Conservation (phyloP, 768 basidiomycete genomes). For the Hypholoma fasciculare region DNA sequence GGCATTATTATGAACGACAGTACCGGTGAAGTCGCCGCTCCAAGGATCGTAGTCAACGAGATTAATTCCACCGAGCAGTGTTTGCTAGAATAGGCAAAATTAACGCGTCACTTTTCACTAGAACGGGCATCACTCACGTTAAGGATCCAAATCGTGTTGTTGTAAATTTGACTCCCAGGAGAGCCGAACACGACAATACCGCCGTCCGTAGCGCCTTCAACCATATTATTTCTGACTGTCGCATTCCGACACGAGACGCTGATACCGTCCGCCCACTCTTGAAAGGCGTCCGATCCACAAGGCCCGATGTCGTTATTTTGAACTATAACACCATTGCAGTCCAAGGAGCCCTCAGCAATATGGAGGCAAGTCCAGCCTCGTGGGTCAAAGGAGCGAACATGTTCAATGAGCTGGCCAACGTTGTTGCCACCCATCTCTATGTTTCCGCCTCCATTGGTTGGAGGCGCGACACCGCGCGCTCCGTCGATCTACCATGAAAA, state of each 20-base stretch:
- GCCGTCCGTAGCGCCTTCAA: constrained; percentile 76
- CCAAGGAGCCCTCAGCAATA: constrained; percentile 64
- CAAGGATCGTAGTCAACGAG: constrained; percentile 74
- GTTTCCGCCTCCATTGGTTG: constrained; percentile 66
- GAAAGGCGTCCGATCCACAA: constrained; percentile 61
- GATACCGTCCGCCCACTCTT: constrained; percentile 84
- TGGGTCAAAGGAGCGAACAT: constrained; percentile 74
- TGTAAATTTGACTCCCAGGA: constrained; percentile 70
- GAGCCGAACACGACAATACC: constrained; percentile 79
- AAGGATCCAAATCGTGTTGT: constrained; percentile 75
- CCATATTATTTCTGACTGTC: constrained; percentile 64
- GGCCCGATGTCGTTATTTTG: constrained; percentile 87
- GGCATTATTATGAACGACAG: constrained; percentile 64
- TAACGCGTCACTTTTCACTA: background rate
- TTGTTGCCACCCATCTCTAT: constrained; percentile 86
- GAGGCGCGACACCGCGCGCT: constrained; percentile 52
- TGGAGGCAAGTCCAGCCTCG: constrained; percentile 86
- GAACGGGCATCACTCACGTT: constrained; percentile 43
- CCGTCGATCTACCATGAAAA: constrained; percentile 64
- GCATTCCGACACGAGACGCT: constrained; percentile 68
- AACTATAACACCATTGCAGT: constrained; percentile 62
- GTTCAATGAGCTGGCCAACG: constrained; percentile 71
- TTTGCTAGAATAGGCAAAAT: constrained; percentile 43
- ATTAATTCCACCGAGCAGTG: constrained; percentile 75
- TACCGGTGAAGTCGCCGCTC: constrained; percentile 63